These are phyloP conservation scores for Coprinellus aureogranulatus DNA, from an alignment of 768 basidiomycete genomes.

Conservation along the genomic window DNA sequence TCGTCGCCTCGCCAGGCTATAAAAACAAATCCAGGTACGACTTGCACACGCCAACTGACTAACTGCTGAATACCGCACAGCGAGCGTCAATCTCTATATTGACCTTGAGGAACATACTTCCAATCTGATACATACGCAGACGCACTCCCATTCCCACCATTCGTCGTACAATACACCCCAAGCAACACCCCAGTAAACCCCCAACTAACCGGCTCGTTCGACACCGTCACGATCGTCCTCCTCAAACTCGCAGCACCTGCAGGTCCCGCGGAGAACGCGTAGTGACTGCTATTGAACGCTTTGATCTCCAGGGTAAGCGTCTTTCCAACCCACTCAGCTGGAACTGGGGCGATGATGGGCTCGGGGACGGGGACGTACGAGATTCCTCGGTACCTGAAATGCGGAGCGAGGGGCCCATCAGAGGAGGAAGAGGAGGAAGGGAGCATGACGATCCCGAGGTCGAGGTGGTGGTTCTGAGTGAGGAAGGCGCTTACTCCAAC, in stretches of 20 bases:
- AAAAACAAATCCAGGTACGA: too few species aligned
- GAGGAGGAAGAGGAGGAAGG: background rate
- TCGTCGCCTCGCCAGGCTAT: too few species aligned
- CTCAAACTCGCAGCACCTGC: conserved; percentile 1
- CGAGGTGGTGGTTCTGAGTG: conserved; percentile 20
- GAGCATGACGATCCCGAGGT: conserved; percentile 16
- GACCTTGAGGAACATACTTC: conserved; percentile 17
- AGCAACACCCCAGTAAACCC: conserved; percentile 16
- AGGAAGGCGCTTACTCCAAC: conserved; percentile 31
- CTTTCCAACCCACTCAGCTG: conserved; percentile 7
- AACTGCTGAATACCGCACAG: too few species aligned
- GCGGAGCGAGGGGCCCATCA: conserved; percentile 7
- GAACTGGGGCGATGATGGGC: conserved; percentile 11
- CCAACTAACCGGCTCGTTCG: conserved; percentile 15
- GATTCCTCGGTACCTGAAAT: conserved; percentile 14
- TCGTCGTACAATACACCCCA: conserved; percentile 14
- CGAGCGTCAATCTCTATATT: conserved; percentile 9
- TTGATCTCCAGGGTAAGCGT: conserved; percentile 12
- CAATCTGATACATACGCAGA: conserved; percentile 14
- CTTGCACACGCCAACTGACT: too few species aligned
- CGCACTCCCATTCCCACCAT: conserved; percentile 11
- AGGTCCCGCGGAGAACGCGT: conserved; percentile 12
- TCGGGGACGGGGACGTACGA: conserved; percentile 10
- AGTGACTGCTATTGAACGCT: conserved; percentile 13
- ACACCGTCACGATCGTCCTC: conserved; percentile 5